Evolutionary conservation across 139 green algal species (phyloP), one percentile per base, ranked within the genome.

Genomic region (Chlamydomonas sp.): DNA sequence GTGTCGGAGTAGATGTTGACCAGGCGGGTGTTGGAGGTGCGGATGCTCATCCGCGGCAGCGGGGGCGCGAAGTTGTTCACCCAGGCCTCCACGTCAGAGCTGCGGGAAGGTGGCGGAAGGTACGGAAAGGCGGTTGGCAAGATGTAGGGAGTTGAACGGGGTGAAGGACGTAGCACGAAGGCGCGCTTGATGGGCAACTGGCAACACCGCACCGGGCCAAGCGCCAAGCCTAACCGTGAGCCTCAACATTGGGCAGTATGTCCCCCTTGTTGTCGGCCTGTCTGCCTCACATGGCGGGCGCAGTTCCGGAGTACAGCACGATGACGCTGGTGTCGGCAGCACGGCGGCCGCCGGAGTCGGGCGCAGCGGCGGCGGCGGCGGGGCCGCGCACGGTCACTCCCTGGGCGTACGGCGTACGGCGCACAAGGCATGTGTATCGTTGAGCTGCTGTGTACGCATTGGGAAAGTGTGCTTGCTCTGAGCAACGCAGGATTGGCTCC

Each of bases 21-120:
- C 6, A 81, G 20, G 61, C 83, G 83, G 8, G 73, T 75, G 62
- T 80, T 87, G 73, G 74, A 87, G 61, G 72, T 60, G 4, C 82
- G 82, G 15, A 75, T 31, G 49, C 9, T 62, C 5, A 80, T 69
- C 2, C 9, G 80, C 66, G 31, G 7, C 64, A 85, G 10, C 18
- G 80, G 80, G 3, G 80, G 80, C 1, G 15, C 60, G 49, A 68
- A 77, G 1, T 85, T 68, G 8, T 68, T 68, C 63, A 49, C 31
- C 31, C 31, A 49, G 31, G 31, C 31, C 31, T 49, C 31, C 31
- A 49, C 31, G 31, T 49, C 31, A 49, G 31, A 49, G 31, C 31
- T 49, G 31, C 31, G 31, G 31, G 31, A 49, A 49, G 31, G 31
- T 49, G 31, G 31, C 31, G 31, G 31, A 49, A 49, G 31, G 31